phyloP scores from a whole-genome alignment of 345 rosid species.

The Gossypium australe region DNA sequence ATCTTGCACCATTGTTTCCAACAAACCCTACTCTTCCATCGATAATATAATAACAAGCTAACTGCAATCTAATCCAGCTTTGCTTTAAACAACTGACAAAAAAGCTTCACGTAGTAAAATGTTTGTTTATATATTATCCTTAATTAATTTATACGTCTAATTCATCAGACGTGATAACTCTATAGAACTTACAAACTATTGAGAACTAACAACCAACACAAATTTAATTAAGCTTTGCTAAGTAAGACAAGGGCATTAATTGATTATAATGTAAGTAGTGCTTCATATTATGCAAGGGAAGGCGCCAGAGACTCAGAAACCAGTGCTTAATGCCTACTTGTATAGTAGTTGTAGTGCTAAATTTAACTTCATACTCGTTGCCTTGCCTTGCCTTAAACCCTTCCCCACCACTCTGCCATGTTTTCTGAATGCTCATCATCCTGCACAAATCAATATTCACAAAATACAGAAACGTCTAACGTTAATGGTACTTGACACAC shows the following conservation, averaged over 20 bases:
- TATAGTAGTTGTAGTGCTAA: neutral
- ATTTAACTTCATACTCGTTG: neutral
- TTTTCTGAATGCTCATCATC: neutral
- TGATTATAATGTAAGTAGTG: neutral
- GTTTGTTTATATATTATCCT: neutral
- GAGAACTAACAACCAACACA: neutral
- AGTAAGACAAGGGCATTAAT: neutral
- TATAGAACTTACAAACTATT: neutral
- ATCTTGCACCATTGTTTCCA: neutral
- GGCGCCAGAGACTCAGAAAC: neutral
- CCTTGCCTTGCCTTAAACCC: neutral
- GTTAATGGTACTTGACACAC: neutral
- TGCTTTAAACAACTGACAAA: neutral
- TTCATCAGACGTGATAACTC: neutral
- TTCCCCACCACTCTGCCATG: neutral
- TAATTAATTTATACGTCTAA: neutral
- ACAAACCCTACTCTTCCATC: neutral
- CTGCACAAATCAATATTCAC: neutral
- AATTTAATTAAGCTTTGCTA: neutral
- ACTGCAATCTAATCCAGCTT: neutral
- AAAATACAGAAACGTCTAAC: neutral
- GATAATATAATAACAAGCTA: neutral
- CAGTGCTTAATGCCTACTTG: neutral
- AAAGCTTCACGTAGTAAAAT: neutral
- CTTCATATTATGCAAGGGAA: neutral